Conservation (phyloP, 331 rosid species). For the Ulmus americana region DNA sequence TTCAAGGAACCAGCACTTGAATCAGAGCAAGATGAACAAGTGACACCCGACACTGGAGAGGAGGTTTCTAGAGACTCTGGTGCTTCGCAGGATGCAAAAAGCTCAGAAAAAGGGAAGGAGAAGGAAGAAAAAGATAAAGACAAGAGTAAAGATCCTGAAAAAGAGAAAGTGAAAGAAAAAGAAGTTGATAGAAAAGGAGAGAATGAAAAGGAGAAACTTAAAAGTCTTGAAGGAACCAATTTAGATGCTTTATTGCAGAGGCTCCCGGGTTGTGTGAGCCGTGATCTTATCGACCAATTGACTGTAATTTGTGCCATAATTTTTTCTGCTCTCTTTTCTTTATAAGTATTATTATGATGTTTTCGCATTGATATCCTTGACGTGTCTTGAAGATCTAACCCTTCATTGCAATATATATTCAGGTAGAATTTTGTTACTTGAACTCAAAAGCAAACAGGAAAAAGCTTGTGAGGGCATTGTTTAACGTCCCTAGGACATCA, state of each 20-base stretch:
- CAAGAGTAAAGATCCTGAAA: slow-evolving; percentile 67
- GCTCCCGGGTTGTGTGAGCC: slow-evolving; percentile 98
- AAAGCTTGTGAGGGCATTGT: slow-evolving; percentile 90
- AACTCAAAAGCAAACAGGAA: slow-evolving; percentile 86
- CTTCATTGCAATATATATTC: slow-evolving; percentile 17
- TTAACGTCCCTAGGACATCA: slow-evolving; percentile 95
- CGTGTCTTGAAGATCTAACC: slow-evolving; percentile 19
- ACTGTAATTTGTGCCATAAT: slow-evolving; percentile 44
- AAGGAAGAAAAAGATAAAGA: slow-evolving; percentile 71
- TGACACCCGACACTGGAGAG: slow-evolving; percentile 49
- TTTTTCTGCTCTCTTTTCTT: background rate
- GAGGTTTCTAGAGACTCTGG: slow-evolving; percentile 51
- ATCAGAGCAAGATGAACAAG: slow-evolving; percentile 59
- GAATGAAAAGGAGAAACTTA: slow-evolving; percentile 80
- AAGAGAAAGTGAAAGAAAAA: slow-evolving; percentile 68
- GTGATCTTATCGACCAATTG: slow-evolving; percentile 95
- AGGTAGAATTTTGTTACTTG: slow-evolving; percentile 97
- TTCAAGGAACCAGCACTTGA: slow-evolving; percentile 64
- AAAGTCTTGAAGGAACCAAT: slow-evolving; percentile 80
- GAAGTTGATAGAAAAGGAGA: slow-evolving; percentile 71
- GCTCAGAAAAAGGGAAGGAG: slow-evolving; percentile 56
- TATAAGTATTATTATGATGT: background rate
- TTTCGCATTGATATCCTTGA: background rate
- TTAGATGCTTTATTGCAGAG: slow-evolving; percentile 95
- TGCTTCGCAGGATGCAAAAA: slow-evolving; percentile 55